These are phyloP conservation scores for Hypoxylon fragiforme DNA, from an alignment of 495 filamentous ascomycete genomes.

Conservation along the genomic window DNA sequence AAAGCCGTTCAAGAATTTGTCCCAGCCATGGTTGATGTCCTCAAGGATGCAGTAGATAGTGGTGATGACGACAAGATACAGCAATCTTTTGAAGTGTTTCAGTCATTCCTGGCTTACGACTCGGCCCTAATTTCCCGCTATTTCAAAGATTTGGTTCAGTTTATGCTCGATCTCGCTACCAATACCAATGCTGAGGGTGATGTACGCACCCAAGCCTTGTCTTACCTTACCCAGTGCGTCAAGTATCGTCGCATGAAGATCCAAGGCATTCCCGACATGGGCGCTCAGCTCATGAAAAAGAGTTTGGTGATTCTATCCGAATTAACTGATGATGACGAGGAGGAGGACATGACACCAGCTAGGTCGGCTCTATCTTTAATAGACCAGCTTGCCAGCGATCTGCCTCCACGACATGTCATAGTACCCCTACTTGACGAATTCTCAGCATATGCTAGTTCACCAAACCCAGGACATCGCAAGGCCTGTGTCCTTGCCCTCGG, in stretches of 20 bases:
- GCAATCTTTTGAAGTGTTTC: constrained; percentile 95
- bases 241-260: constrained; percentile 94
- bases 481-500: constrained; percentile 91
- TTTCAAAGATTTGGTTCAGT: constrained; percentile 86
- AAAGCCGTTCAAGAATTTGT: constrained; percentile 74
- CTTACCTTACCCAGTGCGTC: constrained; percentile 90
- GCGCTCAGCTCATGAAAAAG: constrained; percentile 82
- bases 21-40: constrained; percentile 84
- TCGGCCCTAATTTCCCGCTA: constrained; percentile 78
- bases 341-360: constrained; percentile 88
- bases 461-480: constrained; percentile 75
- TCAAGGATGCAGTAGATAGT: constrained; percentile 77
- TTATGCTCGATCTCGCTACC: constrained; percentile 87
- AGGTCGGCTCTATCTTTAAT: constrained; percentile 84
- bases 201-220: constrained; percentile 82
- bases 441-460: constrained; percentile 72
- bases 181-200: constrained; percentile 79
- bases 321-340: constrained; percentile 77
- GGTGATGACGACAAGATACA: constrained; percentile 83
- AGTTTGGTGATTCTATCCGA: constrained; percentile 86
- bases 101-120: constrained; percentile 90
- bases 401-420: constrained; percentile 92
- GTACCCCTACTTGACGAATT: constrained; percentile 87
- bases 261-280: constrained; percentile 74
- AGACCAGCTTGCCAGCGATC: constrained; percentile 80